Percentiles rank a stretch among this genome's conserved stretches.
Conservation (phyloP, 331 rosid genomes). For the Quercus phellos region DNA sequence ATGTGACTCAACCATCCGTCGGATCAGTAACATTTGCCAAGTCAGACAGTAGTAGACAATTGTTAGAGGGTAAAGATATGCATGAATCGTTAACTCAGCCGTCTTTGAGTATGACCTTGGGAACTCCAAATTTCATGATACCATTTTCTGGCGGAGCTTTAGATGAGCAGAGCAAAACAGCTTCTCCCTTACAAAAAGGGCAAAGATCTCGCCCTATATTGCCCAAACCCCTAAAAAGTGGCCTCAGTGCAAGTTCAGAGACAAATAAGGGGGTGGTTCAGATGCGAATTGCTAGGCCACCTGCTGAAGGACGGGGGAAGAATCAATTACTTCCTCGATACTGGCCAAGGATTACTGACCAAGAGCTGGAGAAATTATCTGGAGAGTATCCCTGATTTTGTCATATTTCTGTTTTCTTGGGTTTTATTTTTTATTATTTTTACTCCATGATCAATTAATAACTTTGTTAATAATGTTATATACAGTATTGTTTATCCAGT, state of each 20-base stretch:
- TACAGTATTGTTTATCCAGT: background rate
- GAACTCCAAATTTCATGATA: constrained; percentile 47
- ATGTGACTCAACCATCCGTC: constrained; percentile 41
- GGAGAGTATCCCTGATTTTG: constrained; percentile 85
- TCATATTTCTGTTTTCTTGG: background rate
- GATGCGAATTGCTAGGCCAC: constrained; percentile 82
- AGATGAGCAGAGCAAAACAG: constrained; percentile 55
- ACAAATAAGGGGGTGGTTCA: constrained; percentile 38
- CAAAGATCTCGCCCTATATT: constrained; percentile 69
- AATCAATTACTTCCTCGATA: constrained; percentile 95
- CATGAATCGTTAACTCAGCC: constrained; percentile 48
- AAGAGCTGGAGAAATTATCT: constrained; percentile 81
- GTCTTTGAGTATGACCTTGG: constrained; percentile 70
- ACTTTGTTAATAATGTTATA: background rate
- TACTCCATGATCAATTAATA: background rate
- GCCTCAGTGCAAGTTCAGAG: constrained; percentile 40
- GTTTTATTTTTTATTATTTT: background rate
- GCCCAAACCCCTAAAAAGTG: constrained; percentile 58
- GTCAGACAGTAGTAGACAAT: constrained; percentile 49
- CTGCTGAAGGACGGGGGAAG: constrained; percentile 91
- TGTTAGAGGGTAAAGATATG: constrained; percentile 47
- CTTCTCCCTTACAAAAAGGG: constrained; percentile 56
- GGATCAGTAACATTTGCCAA: constrained; percentile 50
- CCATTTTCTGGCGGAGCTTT: constrained; percentile 46
- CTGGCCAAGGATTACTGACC: constrained; percentile 98